Evolutionary conservation across 2,329 filamentous ascomycete genomes (phyloP), one percentile per base, ranked within the genome.

Genomic region (Diaporthe ampelina): DNA sequence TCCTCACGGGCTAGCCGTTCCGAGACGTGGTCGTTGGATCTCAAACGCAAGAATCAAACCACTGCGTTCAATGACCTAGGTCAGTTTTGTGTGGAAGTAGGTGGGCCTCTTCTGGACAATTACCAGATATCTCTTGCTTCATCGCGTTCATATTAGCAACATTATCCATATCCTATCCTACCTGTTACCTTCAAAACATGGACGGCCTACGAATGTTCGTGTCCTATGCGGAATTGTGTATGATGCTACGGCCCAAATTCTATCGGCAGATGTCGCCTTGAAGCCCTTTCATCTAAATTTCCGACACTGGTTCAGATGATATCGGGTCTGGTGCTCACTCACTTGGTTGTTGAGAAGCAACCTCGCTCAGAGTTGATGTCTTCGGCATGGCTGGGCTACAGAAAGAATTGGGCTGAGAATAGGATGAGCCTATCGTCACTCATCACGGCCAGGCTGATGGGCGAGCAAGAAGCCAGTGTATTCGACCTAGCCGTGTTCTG

Each of bases 371-470:
- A 13, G 17, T 48, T 7, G 40, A 71, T 48, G 26, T 70, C 56
- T 2, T 15, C 4, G 4, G 59, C 15, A 8, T 24, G 74, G n/a
- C 50, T 67, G 2, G 57, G 57, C 29, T 61, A 70, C 3, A 71
- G 29, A 1, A 0, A 57, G 29, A 74, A 73, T 17, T 7, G 40
- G 40, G 40, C 19, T 19, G 7, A 43, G 40, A 3, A 43, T 43
- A 40, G 37, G 37, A 73, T 52, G 58, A 58, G 50, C 58, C 76
- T 74, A 29, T 63, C 73, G 52, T 77, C 73, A 8, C 58, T 69
- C 1, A 76, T n/a, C 10, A 75, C 52, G 40, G 74, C 74, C 6
- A 75, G 65, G 8, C 21, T 72, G 15, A 73, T 65, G 29, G 43
- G 54, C 71, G 19, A 67, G 32, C 29, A 72, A 72, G 35, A 74